Conservation (phyloP, 2,329 filamentous ascomycete genomes). For the Exophiala alcalophila region DNA sequence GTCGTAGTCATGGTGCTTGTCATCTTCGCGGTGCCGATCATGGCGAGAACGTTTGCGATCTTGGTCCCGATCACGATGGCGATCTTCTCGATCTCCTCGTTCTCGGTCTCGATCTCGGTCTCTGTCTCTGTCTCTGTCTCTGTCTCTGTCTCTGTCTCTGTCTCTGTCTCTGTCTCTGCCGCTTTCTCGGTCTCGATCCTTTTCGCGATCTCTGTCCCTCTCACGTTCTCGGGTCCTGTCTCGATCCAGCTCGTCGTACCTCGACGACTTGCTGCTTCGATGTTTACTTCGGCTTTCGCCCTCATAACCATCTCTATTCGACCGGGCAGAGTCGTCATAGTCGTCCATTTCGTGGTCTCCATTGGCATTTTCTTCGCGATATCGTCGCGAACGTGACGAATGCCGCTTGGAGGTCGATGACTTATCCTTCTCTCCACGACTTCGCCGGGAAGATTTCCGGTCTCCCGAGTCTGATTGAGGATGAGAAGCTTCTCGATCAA, state of each 20-base stretch:
- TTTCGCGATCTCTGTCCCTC: constrained; percentile 33
- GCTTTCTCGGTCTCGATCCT: constrained; percentile 19
- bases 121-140: constrained; percentile 16
- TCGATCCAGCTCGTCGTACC: constrained; percentile 23
- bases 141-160: constrained; percentile 15
- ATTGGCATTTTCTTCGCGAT: constrained; percentile 39
- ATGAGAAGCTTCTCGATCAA: constrained; percentile 48
- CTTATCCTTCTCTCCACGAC: constrained; percentile 58
- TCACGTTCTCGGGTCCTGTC: constrained; percentile 19
- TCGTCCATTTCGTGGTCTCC: constrained; percentile 31
- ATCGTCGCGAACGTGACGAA: constrained; percentile 51
- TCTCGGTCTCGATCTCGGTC: constrained; percentile 29
- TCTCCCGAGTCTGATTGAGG: constrained; percentile 60
- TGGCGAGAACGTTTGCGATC: constrained; percentile 33
- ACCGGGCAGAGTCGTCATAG: constrained; percentile 34
- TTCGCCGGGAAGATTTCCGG: constrained; percentile 58
- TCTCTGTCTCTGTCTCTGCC: constrained; percentile 10
- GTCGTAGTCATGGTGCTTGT: constrained; percentile 21
- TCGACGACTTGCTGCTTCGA: constrained; percentile 33
- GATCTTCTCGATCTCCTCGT: constrained; percentile 13
- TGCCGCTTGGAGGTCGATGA: constrained; percentile 37
- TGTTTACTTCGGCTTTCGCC: constrained; percentile 30
- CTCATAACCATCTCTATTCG: constrained; percentile 19
- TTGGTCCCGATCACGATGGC: constrained; percentile 24
- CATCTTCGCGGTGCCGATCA: constrained; percentile 37